These are phyloP conservation scores for Aurifilum marmelostoma DNA, from an alignment of 2,329 filamentous ascomycete genomes.

Conservation along the genomic window DNA sequence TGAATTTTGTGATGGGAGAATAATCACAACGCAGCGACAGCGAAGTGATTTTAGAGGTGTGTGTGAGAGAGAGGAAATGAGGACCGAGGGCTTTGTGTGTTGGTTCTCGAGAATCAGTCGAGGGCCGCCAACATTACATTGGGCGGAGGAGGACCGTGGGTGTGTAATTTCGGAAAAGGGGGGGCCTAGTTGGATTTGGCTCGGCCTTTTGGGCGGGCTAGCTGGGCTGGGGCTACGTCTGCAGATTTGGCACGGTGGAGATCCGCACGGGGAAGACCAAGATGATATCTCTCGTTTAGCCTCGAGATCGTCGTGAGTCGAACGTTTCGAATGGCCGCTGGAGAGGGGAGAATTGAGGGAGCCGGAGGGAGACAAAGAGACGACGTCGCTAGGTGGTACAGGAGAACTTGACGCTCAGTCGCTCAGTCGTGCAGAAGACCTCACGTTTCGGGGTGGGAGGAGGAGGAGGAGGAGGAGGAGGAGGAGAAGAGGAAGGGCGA, in stretches of 20 bases:
- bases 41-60: constrained; percentile 27
- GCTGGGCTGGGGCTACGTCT: constrained; percentile 13
- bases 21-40: constrained; percentile 29
- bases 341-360: not conserved
- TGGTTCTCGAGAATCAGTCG: constrained; percentile 34
- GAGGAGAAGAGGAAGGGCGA: constrained; percentile 9
- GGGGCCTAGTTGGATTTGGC: constrained; percentile 24
- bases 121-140: constrained; percentile 36
- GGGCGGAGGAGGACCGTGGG: constrained; percentile 24
- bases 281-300: constrained; percentile 22
- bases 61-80: constrained; percentile 17
- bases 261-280: constrained; percentile 22
- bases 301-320: constrained; percentile 22
- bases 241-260: constrained; percentile 22
- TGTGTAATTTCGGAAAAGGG: constrained; percentile 28
- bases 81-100: constrained; percentile 12
- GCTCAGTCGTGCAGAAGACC: not conserved
- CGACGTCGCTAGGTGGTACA: constrained; percentile 32
- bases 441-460: too few species aligned
- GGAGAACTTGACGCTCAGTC: constrained; percentile 22
- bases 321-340: constrained; percentile 6
- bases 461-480: not conserved
- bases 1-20: constrained; percentile 21
- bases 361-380: constrained; percentile 8
- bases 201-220: constrained; percentile 24